Evolutionary conservation across 805 yeast genomes (phyloP), one percentile per base, ranked within the genome.

Genomic region (Lachancea nothofagi): DNA sequence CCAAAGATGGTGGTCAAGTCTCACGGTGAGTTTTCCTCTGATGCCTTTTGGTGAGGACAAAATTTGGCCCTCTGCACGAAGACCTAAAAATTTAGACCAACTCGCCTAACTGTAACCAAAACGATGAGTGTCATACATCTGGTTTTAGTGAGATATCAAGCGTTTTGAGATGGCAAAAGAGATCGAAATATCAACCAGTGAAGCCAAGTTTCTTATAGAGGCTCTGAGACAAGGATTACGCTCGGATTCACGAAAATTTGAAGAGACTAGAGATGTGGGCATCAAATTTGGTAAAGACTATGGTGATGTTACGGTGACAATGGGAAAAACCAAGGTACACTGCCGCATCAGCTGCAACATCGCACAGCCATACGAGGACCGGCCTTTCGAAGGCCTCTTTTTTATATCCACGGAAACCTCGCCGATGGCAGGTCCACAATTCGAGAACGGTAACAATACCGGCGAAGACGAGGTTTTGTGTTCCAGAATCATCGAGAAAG

Each of bases 341-440:
- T 55, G 62, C 17, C 62, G 75, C 50, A 79, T 90, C 4, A 77
- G 88, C 13, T 83, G 94, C 8, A 80, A 77, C 38, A 78, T 93
- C 10, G 71, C 76, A 3, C 74, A 76, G 43, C 98, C 98, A 0
- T 81, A 72, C 47, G 95, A 87, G 36, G 95, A 89, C 49, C 71
- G 96, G 40, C 97, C 97, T 0, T 90, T 86, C 57, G 98, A 93
- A 61, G 98, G 98, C 1, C 54, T 83, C 3, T 88, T 93, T 57
- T 69, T 74, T 18, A 88, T 93, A 10, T 76, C 83, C 36, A 83
- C 95, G 2, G 97, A 93, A 54, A 77, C 85, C 30, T 75, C 88
- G 15, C 85, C 97, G 12, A 82, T 90, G 87, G 95, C 96, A 1
- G 79, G 88, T 4, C 81, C 95, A 1, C 71, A 77, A 50, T 88